Conservation (phyloP, 2,329 filamentous ascomycete species). For the Talaromyces sp. region DNA sequence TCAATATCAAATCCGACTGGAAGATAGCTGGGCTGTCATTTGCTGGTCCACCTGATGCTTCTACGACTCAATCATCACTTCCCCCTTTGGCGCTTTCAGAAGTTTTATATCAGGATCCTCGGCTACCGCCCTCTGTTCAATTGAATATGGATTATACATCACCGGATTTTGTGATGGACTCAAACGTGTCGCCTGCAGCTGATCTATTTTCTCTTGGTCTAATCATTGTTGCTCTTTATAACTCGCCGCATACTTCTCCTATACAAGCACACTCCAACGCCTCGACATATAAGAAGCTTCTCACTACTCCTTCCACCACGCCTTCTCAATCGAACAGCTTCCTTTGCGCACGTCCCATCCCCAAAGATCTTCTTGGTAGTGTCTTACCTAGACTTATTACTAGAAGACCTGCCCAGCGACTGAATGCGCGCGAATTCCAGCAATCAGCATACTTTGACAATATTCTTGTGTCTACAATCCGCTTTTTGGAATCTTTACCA, state of each 20-base stretch:
- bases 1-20: slow-evolving; percentile 98
- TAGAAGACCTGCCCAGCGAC: slow-evolving; percentile 75
- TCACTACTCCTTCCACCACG: slow-evolving; percentile 70
- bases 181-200: slow-evolving; percentile 73
- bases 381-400: slow-evolving; percentile 84
- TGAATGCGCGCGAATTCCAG: slow-evolving; percentile 88
- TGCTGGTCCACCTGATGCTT: slow-evolving; percentile 72
- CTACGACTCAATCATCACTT: slow-evolving; percentile 68
- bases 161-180: slow-evolving; percentile 90
- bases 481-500: slow-evolving; percentile 85
- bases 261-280: slow-evolving; percentile 74
- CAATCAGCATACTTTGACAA: slow-evolving; percentile 97
- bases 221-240: slow-evolving; percentile 83
- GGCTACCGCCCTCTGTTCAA: slow-evolving; percentile 76
- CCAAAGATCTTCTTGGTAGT: slow-evolving; percentile 67
- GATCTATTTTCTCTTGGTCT: slow-evolving; percentile 94
- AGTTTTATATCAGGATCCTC: slow-evolving; percentile 75
- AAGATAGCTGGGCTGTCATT: slow-evolving; percentile 95
- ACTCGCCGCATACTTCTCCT: slow-evolving; percentile 86
- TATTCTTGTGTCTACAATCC: slow-evolving; percentile 89
- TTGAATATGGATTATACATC: slow-evolving; percentile 90
- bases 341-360: slow-evolving; percentile 70
- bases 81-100: slow-evolving; percentile 77
- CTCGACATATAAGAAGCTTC: slow-evolving; percentile 78
- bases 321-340: slow-evolving; percentile 81